A percentile compares a stretch with the other conserved stretches of the same genome.
Evolutionary conservation across 139 green algal species (phyloP).

Genomic region (Diplosphaera chodatii): DNA sequence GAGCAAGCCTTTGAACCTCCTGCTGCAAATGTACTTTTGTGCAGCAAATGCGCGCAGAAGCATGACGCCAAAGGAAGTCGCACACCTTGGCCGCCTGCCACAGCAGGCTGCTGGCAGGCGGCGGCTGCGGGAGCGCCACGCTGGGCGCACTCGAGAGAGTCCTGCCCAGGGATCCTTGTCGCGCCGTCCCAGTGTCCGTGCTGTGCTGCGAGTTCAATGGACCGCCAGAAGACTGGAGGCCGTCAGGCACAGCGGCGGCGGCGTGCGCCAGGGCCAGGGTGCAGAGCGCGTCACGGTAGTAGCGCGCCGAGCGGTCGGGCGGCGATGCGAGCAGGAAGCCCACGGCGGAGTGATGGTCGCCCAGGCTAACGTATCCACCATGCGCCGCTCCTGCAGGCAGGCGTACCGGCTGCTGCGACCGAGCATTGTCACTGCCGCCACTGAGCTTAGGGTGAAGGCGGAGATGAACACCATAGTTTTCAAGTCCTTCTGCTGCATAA

Average conservation of each 20-base stretch:
- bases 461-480: conserved; percentile 2
- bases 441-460: background rate
- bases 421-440: too few species aligned
- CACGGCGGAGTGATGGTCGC: conserved; percentile 73
- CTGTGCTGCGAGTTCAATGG: conserved; percentile 15
- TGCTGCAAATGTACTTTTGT: background rate
- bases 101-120: conserved; percentile 9
- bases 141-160: too few species aligned
- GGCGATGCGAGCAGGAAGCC: conserved; percentile 65
- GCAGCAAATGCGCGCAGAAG: too few species aligned
- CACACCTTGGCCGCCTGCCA: conserved; percentile 63
- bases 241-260: background rate
- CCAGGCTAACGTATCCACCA: conserved; percentile 58
- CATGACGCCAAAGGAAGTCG: background rate
- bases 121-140: too few species aligned
- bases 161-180: too few species aligned
- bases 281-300: conserved; percentile 65
- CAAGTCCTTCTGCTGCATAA: background rate
- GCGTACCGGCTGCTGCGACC: too few species aligned
- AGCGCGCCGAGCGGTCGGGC: conserved; percentile 51
- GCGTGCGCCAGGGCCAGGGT: conserved; percentile 58
- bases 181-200: too few species aligned
- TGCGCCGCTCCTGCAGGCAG: conserved; percentile 34
- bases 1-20: too few species aligned
- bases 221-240: too few species aligned